Evolutionary conservation across 371 early-diverging fungal species (phyloP).

Genomic region (Saksenaea vasiformis): DNA sequence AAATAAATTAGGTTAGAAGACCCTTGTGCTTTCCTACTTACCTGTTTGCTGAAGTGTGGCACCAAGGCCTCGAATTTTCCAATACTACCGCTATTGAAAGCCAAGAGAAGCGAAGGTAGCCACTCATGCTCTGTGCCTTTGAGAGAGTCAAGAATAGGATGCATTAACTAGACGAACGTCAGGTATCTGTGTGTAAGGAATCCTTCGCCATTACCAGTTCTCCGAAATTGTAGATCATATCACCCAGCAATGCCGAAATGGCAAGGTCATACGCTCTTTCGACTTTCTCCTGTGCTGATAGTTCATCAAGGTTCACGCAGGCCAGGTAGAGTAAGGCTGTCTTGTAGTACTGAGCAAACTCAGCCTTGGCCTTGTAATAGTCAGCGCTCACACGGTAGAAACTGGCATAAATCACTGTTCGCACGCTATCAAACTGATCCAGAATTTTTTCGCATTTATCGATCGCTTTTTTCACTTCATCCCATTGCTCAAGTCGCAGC

Average conservation of each 20-base stretch:
- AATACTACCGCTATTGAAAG: constrained; percentile 95
- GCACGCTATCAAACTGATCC: constrained; percentile 80
- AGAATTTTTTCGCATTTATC: constrained; percentile 86
- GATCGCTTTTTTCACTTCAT: constrained; percentile 79
- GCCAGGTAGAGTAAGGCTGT: constrained; percentile 91
- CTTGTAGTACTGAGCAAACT: constrained; percentile 94
- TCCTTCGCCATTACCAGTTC: constrained; percentile 71
- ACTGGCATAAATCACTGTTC: constrained; percentile 88
- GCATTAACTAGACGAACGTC: constrained; percentile 74
- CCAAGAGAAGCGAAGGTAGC: constrained; percentile 82
- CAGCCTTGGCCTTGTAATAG: constrained; percentile 93
- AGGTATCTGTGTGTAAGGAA: not conserved
- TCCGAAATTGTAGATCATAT: constrained; percentile 98
- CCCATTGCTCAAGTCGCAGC: constrained; percentile 74
- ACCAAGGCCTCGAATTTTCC: constrained; percentile 85
- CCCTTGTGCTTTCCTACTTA: constrained; percentile 24
- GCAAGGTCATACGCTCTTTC: constrained; percentile 92
- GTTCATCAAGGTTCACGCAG: constrained; percentile 83
- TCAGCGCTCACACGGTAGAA: constrained; percentile 95
- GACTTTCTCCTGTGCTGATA: constrained; percentile 71
- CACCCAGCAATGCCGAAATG: constrained; percentile 90
- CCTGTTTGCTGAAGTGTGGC: constrained; percentile 75
- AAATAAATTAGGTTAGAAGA: not conserved
- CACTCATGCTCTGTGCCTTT: constrained; percentile 82
- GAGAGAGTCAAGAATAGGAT: constrained; percentile 88